phyloP scores from a whole-genome alignment of 495 filamentous ascomycete species.

The Cryomyces antarcticus region DNA sequence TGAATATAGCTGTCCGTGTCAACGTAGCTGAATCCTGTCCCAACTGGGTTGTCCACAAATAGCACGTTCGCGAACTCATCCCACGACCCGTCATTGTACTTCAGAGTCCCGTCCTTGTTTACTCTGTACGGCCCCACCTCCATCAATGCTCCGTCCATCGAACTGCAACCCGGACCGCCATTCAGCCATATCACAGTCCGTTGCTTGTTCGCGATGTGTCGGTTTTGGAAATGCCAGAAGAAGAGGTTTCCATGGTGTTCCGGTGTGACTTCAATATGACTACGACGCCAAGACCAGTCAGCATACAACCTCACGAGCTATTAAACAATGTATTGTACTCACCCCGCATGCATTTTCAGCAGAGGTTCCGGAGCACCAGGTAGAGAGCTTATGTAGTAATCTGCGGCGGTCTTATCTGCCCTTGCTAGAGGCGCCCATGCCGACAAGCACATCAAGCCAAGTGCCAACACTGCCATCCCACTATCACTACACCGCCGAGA shows the following conservation, averaged over 20 bases:
- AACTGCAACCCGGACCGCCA: slow-evolving; percentile 89
- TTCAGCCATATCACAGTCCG: slow-evolving; percentile 95
- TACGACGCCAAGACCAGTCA: slow-evolving; percentile 16
- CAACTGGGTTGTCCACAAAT: slow-evolving; percentile 92
- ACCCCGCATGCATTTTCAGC: slow-evolving; percentile 97
- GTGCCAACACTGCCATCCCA: too few relatives aligned
- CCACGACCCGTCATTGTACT: slow-evolving; percentile 82
- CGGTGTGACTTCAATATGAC: slow-evolving; percentile 75
- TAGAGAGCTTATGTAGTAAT: slow-evolving; percentile 72
- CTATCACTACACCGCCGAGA: too few relatives aligned
- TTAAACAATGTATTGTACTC: slow-evolving; percentile 17
- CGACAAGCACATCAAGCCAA: too few relatives aligned
- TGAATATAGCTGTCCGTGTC: slow-evolving; percentile 67
- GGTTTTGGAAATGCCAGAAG: slow-evolving; percentile 95
- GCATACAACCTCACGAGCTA: too few relatives aligned
- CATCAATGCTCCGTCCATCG: slow-evolving; percentile 94
- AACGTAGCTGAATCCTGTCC: slow-evolving; percentile 90
- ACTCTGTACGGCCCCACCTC: slow-evolving; percentile 88
- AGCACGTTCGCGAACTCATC: slow-evolving; percentile 92
- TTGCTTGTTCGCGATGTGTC: slow-evolving; percentile 80
- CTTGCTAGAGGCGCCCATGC: slow-evolving; percentile 6
- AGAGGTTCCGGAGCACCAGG: slow-evolving; percentile 70
- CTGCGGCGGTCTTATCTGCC: slow-evolving; percentile 44
- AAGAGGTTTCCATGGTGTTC: slow-evolving; percentile 81
- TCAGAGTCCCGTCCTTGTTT: slow-evolving; percentile 50